Base-by-base conservation (phyloP, 345 rosid genomes). In the Odontarrhena argentea region DNA sequence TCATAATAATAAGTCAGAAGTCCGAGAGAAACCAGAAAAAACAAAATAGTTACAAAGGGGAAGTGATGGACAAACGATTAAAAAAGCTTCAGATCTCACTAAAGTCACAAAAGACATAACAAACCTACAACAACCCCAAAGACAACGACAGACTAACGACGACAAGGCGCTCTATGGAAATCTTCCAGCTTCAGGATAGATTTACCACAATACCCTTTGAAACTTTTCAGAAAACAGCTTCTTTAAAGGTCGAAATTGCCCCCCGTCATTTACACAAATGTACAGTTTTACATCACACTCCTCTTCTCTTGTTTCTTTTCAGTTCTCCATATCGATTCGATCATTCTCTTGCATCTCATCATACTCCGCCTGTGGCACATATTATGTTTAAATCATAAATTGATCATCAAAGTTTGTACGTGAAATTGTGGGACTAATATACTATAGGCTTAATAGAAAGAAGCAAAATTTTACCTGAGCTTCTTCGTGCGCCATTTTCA, bases 401-500 rank as follows among this genome's bases (percentile, higher is more conserved):
- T 66, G 9, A 3, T 24, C 52, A 65, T 54, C 42, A 2, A 53
- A 1, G 1, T 13, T 44, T 34, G 7, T 12, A 32, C 1, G 52
- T 54, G 8, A 42, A 41, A 15, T 8, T 3, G 3, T 12, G 61
- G 13, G 42, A 18, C 37, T n/a, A 24, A 9, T 2, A 51, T n/a
- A 62, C 26, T 13, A 1, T 7, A 15, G 11, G 30, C 10, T 25
- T 63, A 60, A 26, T 3, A 47, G 14, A 34, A 55, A 44, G 15
- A 40, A 47, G 18, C 42, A 32, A 22, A 41, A 13, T 47, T 83
- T 48, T 49, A 94, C 99, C 91, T 66, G 73, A 59, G 97, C 97
- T 75, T 80, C 70, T 63, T 69, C 74, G 67, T 78, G 84, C 40
- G 81, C 74, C 70, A 85, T n/a, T 84, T 88, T 95, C 90, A 91